Conservation (phyloP, 2,329 filamentous ascomycete species). For the Didymellaceae sp. region DNA sequence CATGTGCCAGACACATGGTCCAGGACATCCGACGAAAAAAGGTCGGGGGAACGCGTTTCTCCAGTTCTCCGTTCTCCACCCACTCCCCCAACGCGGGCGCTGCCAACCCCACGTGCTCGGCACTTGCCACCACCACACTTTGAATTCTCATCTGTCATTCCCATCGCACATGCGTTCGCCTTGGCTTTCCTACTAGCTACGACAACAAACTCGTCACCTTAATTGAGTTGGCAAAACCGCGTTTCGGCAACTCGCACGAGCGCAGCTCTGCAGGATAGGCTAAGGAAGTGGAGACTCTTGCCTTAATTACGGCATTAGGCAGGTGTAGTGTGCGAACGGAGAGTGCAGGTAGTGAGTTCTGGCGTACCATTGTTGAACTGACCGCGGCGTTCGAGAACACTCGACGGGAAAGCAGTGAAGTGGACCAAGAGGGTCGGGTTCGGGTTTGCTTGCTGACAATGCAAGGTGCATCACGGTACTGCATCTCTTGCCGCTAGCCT, state of each 20-base stretch:
- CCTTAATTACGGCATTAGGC: slow-evolving; percentile 1
- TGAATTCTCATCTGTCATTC: slow-evolving; percentile 2
- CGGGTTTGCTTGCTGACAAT: background rate
- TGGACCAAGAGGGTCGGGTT: background rate
- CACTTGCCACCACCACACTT: slow-evolving; percentile 1
- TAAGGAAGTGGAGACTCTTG: background rate
- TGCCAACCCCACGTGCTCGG: slow-evolving; percentile 4
- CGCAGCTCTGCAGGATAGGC: slow-evolving; percentile 1
- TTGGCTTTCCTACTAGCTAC: slow-evolving; percentile 10
- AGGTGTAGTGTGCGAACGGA: background rate
- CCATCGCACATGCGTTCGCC: slow-evolving; percentile 6
- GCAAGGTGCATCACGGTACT: no score
- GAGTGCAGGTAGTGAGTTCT: background rate
- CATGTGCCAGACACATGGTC: background rate
- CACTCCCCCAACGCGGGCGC: background rate
- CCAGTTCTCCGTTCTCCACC: slow-evolving; percentile 4
- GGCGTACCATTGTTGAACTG: slow-evolving; percentile 3
- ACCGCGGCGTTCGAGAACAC: slow-evolving; percentile 7
- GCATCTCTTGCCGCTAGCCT: no score
- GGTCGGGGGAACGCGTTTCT: slow-evolving; percentile 1
- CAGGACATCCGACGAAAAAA: background rate
- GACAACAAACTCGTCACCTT: background rate
- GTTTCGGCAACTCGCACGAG: slow-evolving; percentile 7
- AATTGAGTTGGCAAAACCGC: slow-evolving; percentile 1
- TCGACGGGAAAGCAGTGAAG: background rate